Evolutionary conservation across 208 protist genomes (phyloP).

Genomic region (Trichomonas tenax): DNA sequence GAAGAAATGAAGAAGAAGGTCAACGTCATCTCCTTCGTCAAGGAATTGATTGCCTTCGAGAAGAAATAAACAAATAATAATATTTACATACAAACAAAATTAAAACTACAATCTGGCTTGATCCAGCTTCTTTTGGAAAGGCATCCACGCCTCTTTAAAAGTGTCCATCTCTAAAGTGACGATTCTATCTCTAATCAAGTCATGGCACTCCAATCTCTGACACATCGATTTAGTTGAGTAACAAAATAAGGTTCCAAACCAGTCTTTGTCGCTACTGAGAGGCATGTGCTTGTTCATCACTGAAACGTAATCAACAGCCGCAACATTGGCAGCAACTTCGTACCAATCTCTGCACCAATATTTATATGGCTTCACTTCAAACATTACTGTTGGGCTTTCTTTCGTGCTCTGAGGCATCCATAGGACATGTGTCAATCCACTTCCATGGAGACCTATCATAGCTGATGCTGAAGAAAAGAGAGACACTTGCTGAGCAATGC

Average conservation of each 20-base stretch:
- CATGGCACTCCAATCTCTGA: background rate
- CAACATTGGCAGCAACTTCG: background rate
- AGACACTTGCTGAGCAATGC: background rate
- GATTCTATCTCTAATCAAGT: background rate
- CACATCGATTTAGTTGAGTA: background rate
- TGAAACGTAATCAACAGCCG: background rate
- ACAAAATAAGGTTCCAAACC: background rate
- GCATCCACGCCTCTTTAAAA: background rate
- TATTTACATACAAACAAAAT: too few species aligned
- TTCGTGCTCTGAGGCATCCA: background rate
- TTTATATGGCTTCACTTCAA: background rate
- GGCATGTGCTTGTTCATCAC: background rate
- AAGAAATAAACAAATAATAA: background rate
- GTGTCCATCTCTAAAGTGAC: background rate
- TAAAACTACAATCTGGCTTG: background rate
- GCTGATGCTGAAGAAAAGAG: background rate
- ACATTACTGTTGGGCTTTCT: background rate
- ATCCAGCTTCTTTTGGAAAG: background rate
- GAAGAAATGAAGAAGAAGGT: background rate
- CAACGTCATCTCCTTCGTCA: background rate
- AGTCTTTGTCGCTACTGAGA: background rate
- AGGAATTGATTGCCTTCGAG: background rate
- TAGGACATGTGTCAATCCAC: background rate
- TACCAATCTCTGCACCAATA: constrained; percentile 1
- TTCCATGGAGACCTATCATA: background rate